Base-by-base conservation (phyloP, 2,329 filamentous ascomycete species). In the Chaetomium olivaceum region DNA sequence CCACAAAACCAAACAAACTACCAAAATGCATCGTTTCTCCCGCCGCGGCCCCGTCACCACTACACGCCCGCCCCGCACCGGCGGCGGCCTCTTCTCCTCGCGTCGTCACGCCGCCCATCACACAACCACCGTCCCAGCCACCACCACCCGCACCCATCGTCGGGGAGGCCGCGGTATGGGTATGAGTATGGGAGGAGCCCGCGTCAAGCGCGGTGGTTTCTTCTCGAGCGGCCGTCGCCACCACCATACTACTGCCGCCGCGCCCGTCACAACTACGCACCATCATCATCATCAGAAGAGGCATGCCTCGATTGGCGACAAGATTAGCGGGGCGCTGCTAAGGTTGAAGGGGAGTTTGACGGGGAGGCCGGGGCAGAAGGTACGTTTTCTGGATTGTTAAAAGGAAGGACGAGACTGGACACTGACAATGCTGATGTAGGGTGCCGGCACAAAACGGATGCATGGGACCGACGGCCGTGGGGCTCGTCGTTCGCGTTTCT, bases 271-370 rank as follows among this genome's bases (percentile, higher is more conserved):
- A 3, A 61, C 59, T 9, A 63, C 62, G 7, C 84, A 87, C 67
- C 88, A 90, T 74, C 89, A 91, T 74, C 89, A 91, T 67, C 88
- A 90, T 74, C 89, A 91, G 62, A 85, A 86, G 75, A 87, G 90
- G 73, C 86, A 88, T 72, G 83, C 86, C 3, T 86, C 83, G 48
- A 80, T 93, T 70, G 89, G 89, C 56, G 91, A 94, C 80, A 94
- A 93, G 78, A 83, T 94, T 71, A 88, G 85, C 58, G 91, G 91
- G 21, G 91, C 90, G 0, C 80, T 94, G 76, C 82, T 91, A 80
- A 91, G 86, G 80, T 77, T 94, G 69, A 88, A 87, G 77, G 91
- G 91, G 8, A 86, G 81, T 62, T 74, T 94, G 64, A 93, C 89
- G 1, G 78, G 86, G 57, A 82, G 87, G 50, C 89, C 90, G 2